Conservation (phyloP, 805 yeast species). For the Ogataea allantospora region DNA sequence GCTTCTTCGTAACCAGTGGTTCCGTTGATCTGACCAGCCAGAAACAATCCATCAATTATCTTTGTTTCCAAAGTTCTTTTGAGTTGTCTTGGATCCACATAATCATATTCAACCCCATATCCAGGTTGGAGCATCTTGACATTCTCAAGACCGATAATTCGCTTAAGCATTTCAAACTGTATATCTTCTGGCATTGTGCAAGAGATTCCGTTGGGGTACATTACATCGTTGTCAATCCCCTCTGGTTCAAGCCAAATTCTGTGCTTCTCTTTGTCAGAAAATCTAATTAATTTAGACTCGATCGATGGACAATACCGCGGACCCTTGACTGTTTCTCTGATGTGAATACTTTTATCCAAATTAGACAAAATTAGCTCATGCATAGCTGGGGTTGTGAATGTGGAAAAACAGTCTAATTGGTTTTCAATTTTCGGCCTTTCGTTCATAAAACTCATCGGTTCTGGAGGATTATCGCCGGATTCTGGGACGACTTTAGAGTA, state of each 20-base stretch:
- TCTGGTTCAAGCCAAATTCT: slow-evolving; percentile 96
- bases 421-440: slow-evolving; percentile 58
- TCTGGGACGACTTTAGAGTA: slow-evolving; percentile 64
- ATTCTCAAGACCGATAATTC: slow-evolving; percentile 86
- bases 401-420: slow-evolving; percentile 71
- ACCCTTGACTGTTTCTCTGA: slow-evolving; percentile 90
- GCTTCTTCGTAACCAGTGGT: slow-evolving; percentile 99
- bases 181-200: slow-evolving; percentile 95
- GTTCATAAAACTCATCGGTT: slow-evolving; percentile 86
- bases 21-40: slow-evolving; percentile 98
- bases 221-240: slow-evolving; percentile 80
- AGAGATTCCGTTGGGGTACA: slow-evolving; percentile 95
- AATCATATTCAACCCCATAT: slow-evolving; percentile 98
- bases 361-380: slow-evolving; percentile 70
- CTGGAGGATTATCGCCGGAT: slow-evolving; percentile 79
- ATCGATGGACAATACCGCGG: slow-evolving; percentile 98
- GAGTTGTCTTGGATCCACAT: slow-evolving; percentile 89
- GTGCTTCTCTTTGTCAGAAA: slow-evolving; percentile 73
- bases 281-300: slow-evolving; percentile 82
- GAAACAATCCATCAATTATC: slow-evolving; percentile 66
- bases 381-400: slow-evolving; percentile 71
- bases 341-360: slow-evolving; percentile 82
- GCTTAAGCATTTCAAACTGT: slow-evolving; percentile 67
- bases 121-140: slow-evolving; percentile 93
- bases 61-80: slow-evolving; percentile 79